Percentiles rank a stretch among this genome's conserved stretches.
phyloP scores from a whole-genome alignment of 2,329 filamentous ascomycete genomes.

The Arthrobotrys pseudoclavata region DNA sequence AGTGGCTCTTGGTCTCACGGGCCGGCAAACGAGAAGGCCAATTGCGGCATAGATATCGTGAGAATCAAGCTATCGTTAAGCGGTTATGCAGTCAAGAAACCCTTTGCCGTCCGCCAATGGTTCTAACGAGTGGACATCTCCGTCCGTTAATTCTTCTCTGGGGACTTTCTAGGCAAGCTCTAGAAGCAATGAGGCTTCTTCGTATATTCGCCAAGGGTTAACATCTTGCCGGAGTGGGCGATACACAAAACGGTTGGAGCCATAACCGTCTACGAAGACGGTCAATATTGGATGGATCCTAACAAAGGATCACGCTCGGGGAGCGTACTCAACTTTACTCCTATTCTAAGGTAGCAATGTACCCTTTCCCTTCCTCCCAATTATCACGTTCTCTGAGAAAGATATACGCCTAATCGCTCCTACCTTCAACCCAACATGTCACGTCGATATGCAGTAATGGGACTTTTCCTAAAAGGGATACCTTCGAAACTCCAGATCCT shows the following conservation, averaged over 20 bases:
- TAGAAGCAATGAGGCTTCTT: background rate
- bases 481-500: slow-evolving; percentile 36
- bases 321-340: background rate
- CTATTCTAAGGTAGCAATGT: slow-evolving; percentile 2
- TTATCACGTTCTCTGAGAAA: slow-evolving; percentile 1
- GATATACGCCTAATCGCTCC: slow-evolving; percentile 8
- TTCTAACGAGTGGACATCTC: background rate
- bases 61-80: slow-evolving; percentile 3
- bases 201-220: slow-evolving; percentile 12
- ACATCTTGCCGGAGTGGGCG: slow-evolving; percentile 30
- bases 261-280: slow-evolving; percentile 19
- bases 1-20: slow-evolving; percentile 15
- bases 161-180: background rate
- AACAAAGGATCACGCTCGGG: slow-evolving; percentile 2
- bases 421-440: slow-evolving; percentile 28
- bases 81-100: slow-evolving; percentile 28
- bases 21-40: slow-evolving; percentile 31
- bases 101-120: slow-evolving; percentile 2
- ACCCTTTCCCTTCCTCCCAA: background rate
- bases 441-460: slow-evolving; percentile 17
- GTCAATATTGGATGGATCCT: background rate
- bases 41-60: slow-evolving; percentile 39
- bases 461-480: slow-evolving; percentile 24
- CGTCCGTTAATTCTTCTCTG: slow-evolving; percentile 18
- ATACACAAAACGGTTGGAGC: slow-evolving; percentile 37